Conservation (phyloP, 2,329 filamentous ascomycete species). For the Xylariaceae sp. region DNA sequence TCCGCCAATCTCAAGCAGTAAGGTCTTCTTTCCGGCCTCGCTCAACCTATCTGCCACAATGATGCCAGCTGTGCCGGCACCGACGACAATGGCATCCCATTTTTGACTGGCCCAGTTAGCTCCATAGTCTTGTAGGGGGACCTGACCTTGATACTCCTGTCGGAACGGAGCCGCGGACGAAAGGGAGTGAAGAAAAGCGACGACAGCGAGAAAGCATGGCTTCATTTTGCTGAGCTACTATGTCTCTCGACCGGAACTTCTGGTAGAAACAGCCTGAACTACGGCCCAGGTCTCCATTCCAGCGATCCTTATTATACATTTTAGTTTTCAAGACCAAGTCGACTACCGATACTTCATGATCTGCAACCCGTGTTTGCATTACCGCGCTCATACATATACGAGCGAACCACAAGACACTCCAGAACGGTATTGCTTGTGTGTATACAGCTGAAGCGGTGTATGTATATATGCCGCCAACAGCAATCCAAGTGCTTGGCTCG, state of each 20-base stretch:
- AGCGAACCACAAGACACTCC: background rate
- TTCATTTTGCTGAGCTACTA: conserved; percentile 9
- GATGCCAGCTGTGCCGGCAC: conserved; percentile 51
- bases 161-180: conserved; percentile 17
- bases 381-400: background rate
- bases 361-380: background rate
- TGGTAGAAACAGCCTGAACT: background rate
- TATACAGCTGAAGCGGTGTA: background rate
- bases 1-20: conserved; percentile 50
- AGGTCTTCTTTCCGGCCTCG: conserved; percentile 48
- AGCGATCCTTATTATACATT: background rate
- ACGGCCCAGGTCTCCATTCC: background rate
- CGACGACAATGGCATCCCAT: conserved; percentile 42
- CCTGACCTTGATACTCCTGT: background rate
- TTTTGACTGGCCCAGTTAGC: conserved; percentile 27
- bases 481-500: background rate
- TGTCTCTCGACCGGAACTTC: background rate
- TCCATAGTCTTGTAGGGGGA: background rate
- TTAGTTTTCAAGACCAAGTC: background rate
- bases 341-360: background rate
- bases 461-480: background rate
- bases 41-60: conserved; percentile 49
- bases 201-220: conserved; percentile 1
- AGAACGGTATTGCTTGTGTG: background rate
- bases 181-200: background rate